Evolutionary conservation across 2,329 filamentous ascomycete species (phyloP).

Genomic region (Diaporthe sp.): DNA sequence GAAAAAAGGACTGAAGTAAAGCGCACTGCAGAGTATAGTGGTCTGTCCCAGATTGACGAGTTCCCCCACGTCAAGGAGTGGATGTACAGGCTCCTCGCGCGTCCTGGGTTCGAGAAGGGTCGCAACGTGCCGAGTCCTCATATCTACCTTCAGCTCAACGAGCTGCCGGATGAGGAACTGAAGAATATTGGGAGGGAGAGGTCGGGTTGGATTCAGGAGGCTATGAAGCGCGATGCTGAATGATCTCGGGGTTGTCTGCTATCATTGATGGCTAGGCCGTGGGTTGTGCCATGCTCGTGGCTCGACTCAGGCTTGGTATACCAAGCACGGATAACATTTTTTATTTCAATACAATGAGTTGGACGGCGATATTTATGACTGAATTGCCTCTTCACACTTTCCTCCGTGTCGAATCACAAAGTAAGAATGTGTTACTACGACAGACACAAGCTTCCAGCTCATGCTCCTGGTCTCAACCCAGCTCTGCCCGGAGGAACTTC

Average conservation of each 20-base stretch:
- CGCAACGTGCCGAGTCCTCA: constrained; percentile 11
- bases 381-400: no score
- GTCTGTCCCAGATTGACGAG: constrained; percentile 16
- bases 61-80: constrained; percentile 12
- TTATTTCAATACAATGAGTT: no score
- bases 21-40: neutral
- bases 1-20: neutral
- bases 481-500: constrained; percentile 1
- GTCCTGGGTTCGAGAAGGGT: constrained; percentile 9
- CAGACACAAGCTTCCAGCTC: neutral
- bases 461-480: neutral
- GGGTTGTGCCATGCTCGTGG: neutral
- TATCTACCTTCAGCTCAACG: constrained; percentile 7
- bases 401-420: neutral
- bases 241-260: constrained; percentile 34
- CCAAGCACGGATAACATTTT: neutral
- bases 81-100: constrained; percentile 9
- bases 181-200: neutral
- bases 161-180: neutral
- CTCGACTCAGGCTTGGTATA: neutral
- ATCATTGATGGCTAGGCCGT: neutral
- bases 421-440: no score
- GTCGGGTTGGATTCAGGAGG: constrained; percentile 2
- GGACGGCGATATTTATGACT: no score
- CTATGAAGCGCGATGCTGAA: constrained; percentile 12